These are phyloP conservation scores for Ceraceosorus guamensis DNA, from an alignment of 1,284 basidiomycete species.

Conservation along the genomic window DNA sequence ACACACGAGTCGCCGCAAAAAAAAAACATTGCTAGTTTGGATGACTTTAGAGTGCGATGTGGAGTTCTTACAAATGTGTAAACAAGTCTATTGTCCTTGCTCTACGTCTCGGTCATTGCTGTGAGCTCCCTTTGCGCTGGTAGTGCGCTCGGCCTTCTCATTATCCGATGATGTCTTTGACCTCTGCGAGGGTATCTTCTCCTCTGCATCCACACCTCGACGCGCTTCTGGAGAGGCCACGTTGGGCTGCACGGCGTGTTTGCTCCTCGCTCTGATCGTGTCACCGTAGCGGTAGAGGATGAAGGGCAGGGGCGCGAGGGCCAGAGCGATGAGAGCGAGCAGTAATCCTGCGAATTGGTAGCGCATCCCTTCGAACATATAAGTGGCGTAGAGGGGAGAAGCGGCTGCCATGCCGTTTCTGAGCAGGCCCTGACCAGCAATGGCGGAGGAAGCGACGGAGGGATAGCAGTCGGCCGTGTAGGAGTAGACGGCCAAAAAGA, in stretches of 20 bases:
- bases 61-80: too few species aligned
- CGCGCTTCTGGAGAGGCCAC: too few species aligned
- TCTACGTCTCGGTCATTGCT: too few species aligned
- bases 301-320: conserved; percentile 28
- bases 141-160: too few species aligned
- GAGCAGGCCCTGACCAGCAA: conserved; percentile 34
- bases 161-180: neutral
- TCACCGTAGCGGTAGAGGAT: conserved; percentile 33
- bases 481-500: conserved; percentile 30
- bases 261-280: conserved; percentile 26
- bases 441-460: conserved; percentile 28
- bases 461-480: conserved; percentile 29
- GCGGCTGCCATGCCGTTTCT: conserved; percentile 32
- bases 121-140: too few species aligned
- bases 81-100: too few species aligned
- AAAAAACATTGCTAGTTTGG: too few species aligned
- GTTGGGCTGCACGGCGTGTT: conserved; percentile 28
- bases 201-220: too few species aligned
- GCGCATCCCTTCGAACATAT: conserved; percentile 37
- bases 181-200: conserved; percentile 1
- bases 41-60: too few species aligned
- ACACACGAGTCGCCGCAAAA: too few species aligned
- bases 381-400: conserved; percentile 30
- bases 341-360: conserved; percentile 28
- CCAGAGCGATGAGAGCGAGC: conserved; percentile 21